A percentile compares a stretch with the other conserved stretches of the same genome.
Evolutionary conservation across 1,139 yeast species (phyloP).

Genomic region (Casaregolazyma lundiana): DNA sequence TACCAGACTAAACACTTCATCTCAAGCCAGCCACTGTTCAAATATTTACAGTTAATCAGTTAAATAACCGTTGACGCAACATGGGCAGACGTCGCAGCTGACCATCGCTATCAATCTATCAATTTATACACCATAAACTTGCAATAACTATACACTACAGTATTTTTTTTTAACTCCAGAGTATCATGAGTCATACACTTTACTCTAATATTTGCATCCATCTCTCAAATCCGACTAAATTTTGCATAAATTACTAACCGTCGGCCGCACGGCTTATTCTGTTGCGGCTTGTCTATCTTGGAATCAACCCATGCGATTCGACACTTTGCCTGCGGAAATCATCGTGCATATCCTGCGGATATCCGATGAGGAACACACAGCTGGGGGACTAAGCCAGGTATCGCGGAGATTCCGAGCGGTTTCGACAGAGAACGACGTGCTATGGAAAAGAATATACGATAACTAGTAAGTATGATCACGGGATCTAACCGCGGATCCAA

Average conservation of each 20-base stretch:
- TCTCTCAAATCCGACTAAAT: background rate
- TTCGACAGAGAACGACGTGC: constrained; percentile 16
- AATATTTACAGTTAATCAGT: no score
- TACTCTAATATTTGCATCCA: background rate
- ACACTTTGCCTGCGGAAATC: constrained; percentile 21
- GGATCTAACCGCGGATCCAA: background rate
- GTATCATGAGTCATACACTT: background rate
- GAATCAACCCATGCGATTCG: background rate
- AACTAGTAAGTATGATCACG: constrained; percentile 1
- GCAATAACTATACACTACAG: no score
- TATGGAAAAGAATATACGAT: constrained; percentile 17
- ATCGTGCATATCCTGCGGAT: constrained; percentile 17
- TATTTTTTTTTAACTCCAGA: no score
- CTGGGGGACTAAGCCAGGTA: constrained; percentile 18
- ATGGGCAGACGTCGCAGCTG: no score
- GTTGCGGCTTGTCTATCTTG: background rate
- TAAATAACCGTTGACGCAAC: no score
- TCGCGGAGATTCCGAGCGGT: constrained; percentile 19
- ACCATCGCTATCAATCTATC: no score
- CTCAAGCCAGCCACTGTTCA: no score
- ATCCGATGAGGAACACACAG: constrained; percentile 18
- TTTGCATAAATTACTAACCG: background rate
- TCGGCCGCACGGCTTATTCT: background rate
- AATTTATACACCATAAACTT: no score
- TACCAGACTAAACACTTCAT: no score